Evolutionary conservation across 2,329 filamentous ascomycete genomes (phyloP), one percentile per base, ranked within the genome.

Genomic region (Aspergillus flavus): DNA sequence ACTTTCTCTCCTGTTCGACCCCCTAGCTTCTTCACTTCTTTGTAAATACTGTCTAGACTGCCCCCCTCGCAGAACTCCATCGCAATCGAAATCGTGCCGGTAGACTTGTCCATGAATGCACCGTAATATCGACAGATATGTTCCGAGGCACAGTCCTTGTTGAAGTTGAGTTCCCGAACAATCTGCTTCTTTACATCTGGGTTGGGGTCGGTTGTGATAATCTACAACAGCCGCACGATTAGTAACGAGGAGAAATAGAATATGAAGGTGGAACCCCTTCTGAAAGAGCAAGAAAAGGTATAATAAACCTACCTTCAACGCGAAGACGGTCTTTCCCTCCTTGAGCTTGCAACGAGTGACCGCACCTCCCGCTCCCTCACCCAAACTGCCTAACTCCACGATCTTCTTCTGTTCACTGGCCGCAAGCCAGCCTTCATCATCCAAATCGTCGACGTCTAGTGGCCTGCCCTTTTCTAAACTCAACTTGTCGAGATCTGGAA

Each of bases 31-130:
- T 97, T 97, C 41, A 99, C 94, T 80, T 99, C 95, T 69, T 92
- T 92, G 83, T 99, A 99, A 68, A 99, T 95, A 75, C 92, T 95
- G 81, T 99, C 94, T 23, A 99, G 86, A 54, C 93, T 97, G 59
- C 95, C 95, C 62, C 95, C 95, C 79, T 98, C 95, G 76, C 95
- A 99, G 73, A 96, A 98, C 77, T 99, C 95, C 95, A 99, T 99
- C 62, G 93, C 94, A 74, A 99, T 99, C 55, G 93, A 97, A 69
- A 99, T 98, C 55, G 94, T 98, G 57, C 94, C 93, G 11, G 93
- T 96, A n/a, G 93, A 91, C 63, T 95, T 91, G 75, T 99, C 94
- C 76, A 96, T 92, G 76, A 98, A 99, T 46, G 94, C 94, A 67
- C 95, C 95, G 73, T 97, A 99, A 81, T 99, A 99, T 67, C 91